Evolutionary conservation across 202 grass and related monocot species (phyloP).

Genomic region (Miscanthus sacchariflorus): DNA sequence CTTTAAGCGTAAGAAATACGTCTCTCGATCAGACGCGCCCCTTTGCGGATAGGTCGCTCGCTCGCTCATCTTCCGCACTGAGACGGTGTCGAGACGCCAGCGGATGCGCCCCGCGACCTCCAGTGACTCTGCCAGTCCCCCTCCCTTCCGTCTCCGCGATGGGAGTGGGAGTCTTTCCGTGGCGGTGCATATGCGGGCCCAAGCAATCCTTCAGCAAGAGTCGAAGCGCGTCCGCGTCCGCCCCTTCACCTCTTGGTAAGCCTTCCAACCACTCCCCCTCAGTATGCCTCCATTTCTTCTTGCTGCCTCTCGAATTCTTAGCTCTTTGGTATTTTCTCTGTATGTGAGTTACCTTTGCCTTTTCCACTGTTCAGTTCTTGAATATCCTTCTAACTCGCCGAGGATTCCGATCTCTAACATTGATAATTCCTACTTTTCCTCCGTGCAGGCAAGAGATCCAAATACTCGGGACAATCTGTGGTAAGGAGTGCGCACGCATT

Average conservation of each 20-base stretch:
- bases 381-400: not conserved
- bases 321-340: not conserved
- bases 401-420: not conserved
- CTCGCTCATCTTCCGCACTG: not conserved
- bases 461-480: constrained; percentile 81
- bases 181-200: constrained; percentile 48
- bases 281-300: not conserved
- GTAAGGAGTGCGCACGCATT: constrained; percentile 42
- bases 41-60: not conserved
- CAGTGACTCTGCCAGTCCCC: not conserved
- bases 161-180: constrained; percentile 10
- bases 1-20: not conserved
- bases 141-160: constrained; percentile 26
- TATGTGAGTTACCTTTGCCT: not conserved
- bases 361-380: not conserved
- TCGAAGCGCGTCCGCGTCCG: constrained; percentile 10
- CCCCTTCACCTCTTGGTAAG: constrained; percentile 52
- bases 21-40: not conserved
- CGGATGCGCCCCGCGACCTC: not conserved
- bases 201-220: constrained; percentile 41
- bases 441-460: constrained; percentile 64
- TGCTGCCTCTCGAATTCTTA: not conserved
- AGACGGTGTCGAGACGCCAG: not conserved
- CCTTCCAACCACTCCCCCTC: not conserved
- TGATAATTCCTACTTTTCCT: not conserved